Percentiles rank a stretch among this genome's conserved stretches.
Evolutionary conservation across 331 rosid genomes (phyloP).

Genomic region (Pyrus hybrid): DNA sequence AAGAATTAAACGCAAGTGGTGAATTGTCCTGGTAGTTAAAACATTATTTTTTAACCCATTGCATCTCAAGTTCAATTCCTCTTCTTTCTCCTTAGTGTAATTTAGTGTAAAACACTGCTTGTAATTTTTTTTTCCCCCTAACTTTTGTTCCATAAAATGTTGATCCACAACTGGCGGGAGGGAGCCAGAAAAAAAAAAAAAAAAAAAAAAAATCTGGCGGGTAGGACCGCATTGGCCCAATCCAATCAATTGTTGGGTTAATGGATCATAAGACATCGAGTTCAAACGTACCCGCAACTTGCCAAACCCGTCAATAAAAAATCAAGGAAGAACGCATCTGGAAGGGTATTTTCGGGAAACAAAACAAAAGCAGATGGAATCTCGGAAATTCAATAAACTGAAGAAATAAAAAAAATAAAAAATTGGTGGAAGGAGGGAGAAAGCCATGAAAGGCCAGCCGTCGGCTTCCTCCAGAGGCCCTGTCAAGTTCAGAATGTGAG

Average conservation of each 20-base stretch:
- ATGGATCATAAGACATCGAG: neutral
- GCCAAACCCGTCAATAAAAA: neutral
- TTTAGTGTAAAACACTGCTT: too few species aligned
- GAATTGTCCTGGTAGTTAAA: too few species aligned
- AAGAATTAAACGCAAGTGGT: too few species aligned
- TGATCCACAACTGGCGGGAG: neutral
- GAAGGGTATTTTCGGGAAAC: neutral
- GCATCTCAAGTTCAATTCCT: too few species aligned
- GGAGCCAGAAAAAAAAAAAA: too few species aligned
- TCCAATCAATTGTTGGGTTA: neutral
- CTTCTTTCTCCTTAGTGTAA: too few species aligned
- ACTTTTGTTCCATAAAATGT: neutral
- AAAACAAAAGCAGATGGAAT: neutral
- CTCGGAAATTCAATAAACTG: neutral
- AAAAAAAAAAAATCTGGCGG: neutral
- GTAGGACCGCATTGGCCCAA: neutral
- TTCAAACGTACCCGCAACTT: neutral
- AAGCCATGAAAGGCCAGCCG: neutral
- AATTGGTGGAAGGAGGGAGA: neutral
- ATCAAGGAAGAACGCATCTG: neutral
- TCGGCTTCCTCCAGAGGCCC: neutral
- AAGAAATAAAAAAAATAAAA: neutral
- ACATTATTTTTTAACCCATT: too few species aligned
- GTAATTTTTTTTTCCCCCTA: too few species aligned
- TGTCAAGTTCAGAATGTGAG: slow-evolving; percentile 4